Percentiles rank a stretch among this genome's conserved stretches.
Conservation (phyloP, 1,284 basidiomycete species). For the Chondrostereum purpureum region DNA sequence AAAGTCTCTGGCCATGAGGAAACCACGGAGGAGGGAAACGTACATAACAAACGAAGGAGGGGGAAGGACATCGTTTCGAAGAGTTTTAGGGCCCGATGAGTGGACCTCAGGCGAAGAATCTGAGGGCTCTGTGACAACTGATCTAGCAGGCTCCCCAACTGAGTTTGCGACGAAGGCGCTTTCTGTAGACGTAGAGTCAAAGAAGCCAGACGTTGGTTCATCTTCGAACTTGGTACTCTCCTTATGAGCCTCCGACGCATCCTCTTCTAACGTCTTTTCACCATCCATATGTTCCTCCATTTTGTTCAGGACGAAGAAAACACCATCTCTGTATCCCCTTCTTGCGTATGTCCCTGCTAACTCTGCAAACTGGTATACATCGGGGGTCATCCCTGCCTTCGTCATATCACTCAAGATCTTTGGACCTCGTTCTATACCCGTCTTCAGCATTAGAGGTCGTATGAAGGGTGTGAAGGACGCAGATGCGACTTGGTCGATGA, state of each 20-base stretch:
- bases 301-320: slow-evolving; percentile 25
- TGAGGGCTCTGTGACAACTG: no score
- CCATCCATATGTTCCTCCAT: slow-evolving; percentile 20
- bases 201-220: neutral
- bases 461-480: slow-evolving; percentile 34
- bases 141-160: no score
- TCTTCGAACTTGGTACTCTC: neutral
- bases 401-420: slow-evolving; percentile 32
- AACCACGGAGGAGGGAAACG: slow-evolving; percentile 24
- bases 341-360: slow-evolving; percentile 30
- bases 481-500: slow-evolving; percentile 15
- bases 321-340: slow-evolving; percentile 19
- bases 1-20: slow-evolving; percentile 11
- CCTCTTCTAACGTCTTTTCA: neutral
- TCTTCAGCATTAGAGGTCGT: slow-evolving; percentile 21
- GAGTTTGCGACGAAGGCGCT: no score
- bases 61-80: slow-evolving; percentile 16
- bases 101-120: no score
- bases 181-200: no score
- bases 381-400: slow-evolving; percentile 25
- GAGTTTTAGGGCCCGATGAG: neutral
- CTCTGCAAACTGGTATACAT: slow-evolving; percentile 33
- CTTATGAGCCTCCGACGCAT: neutral
- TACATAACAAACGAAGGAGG: slow-evolving; percentile 27
- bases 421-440: slow-evolving; percentile 20